These are phyloP conservation scores for Vickermania ingenoplastis DNA, from an alignment of 208 protist species.

Conservation along the genomic window DNA sequence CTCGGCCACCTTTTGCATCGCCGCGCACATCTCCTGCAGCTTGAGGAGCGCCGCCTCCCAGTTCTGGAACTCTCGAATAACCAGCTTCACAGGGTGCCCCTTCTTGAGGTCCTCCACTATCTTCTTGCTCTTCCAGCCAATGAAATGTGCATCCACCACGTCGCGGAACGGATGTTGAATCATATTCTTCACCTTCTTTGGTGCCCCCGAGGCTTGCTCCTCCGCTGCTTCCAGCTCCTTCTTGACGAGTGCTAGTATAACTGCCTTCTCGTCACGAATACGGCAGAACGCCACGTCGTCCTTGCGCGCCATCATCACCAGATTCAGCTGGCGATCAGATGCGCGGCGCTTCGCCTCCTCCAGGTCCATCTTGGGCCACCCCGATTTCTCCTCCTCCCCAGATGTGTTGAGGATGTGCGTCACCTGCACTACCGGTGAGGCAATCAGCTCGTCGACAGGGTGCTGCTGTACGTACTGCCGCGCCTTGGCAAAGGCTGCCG, in stretches of 20 bases:
- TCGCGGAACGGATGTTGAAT: conserved; percentile 81
- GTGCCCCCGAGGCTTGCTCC: conserved; percentile 2
- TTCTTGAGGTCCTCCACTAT: conserved; percentile 68
- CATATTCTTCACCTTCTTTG: conserved; percentile 20
- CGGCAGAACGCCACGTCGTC: conserved; percentile 75
- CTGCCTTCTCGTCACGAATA: conserved; percentile 52
- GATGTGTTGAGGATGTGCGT: conserved; percentile 73
- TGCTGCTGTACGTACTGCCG: conserved; percentile 54
- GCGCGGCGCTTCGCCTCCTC: conserved; percentile 68
- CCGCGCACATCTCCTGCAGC: conserved; percentile 72
- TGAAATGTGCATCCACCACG: conserved; percentile 79
- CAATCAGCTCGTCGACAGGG: conserved; percentile 71
- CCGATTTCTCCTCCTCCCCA: conserved; percentile 48
- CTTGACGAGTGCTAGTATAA: conserved; percentile 47
- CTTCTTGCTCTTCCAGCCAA: conserved; percentile 85
- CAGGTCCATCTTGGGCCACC: conserved; percentile 51
- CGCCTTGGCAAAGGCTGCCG: conserved; percentile 38
- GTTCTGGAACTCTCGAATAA: conserved; percentile 74
- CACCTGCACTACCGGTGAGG: conserved; percentile 51
- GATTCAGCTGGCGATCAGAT: conserved; percentile 41
- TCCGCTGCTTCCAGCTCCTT: conserved; percentile 37
- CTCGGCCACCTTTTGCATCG: conserved; percentile 60
- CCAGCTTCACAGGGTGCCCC: conserved; percentile 68
- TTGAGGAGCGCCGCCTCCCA: conserved; percentile 57
- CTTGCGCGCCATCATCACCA: conserved; percentile 74